phyloP scores from a whole-genome alignment of 2,329 filamentous ascomycete species.

The Chrysosporium keratinophilum region DNA sequence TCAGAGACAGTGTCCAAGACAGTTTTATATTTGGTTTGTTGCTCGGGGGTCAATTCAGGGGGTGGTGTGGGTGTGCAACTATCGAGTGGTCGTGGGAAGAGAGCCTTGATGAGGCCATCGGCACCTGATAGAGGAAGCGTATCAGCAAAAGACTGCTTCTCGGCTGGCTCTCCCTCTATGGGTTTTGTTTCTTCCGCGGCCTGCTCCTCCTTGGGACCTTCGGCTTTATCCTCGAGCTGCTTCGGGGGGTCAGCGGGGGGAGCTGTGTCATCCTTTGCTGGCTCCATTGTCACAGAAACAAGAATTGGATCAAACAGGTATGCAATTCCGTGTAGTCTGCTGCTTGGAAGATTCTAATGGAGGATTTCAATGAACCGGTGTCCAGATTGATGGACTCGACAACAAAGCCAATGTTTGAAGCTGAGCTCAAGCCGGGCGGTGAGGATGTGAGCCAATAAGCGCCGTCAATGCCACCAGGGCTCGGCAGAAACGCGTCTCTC shows the following conservation, averaged over 20 bases:
- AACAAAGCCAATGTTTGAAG: background rate
- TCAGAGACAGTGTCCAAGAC: slow-evolving; percentile 59
- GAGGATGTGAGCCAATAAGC: too few species aligned
- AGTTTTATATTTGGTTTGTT: slow-evolving; percentile 69
- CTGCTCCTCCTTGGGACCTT: background rate
- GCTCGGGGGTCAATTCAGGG: slow-evolving; percentile 59
- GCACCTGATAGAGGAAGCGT: slow-evolving; percentile 30
- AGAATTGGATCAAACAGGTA: background rate
- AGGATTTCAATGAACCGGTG: background rate
- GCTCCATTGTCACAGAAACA: slow-evolving; percentile 2
- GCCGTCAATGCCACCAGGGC: too few species aligned
- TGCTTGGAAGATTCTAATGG: too few species aligned
- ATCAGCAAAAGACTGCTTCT: slow-evolving; percentile 10
- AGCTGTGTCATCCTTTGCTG: background rate
- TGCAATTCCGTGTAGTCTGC: background rate
- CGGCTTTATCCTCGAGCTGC: background rate
- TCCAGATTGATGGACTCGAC: background rate
- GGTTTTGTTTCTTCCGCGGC: background rate
- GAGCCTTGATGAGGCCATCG: slow-evolving; percentile 43
- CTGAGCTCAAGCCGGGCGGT: too few species aligned
- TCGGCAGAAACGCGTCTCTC: background rate
- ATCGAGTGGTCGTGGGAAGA: slow-evolving; percentile 49
- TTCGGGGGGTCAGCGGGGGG: background rate
- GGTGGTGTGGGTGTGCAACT: slow-evolving; percentile 48
- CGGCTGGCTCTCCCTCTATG: background rate